These are phyloP conservation scores for Phytophthora pisi DNA, from an alignment of 352 stramenopile genomes.

Conservation along the genomic window DNA sequence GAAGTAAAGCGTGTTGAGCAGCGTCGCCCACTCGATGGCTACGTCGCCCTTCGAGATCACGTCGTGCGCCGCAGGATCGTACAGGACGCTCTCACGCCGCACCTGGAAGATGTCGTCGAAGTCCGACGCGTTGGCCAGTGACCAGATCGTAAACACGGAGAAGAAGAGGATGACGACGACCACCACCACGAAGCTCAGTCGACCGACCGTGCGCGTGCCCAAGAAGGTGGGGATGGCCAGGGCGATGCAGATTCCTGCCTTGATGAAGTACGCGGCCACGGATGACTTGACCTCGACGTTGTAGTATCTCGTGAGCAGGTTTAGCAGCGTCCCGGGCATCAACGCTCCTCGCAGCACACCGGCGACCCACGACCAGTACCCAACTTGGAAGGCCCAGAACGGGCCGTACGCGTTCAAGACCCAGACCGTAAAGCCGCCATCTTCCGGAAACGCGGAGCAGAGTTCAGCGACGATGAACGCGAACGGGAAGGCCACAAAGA, in stretches of 20 bases:
- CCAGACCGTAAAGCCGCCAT: constrained; percentile 88
- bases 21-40: constrained; percentile 76
- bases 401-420: constrained; percentile 90
- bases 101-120: constrained; percentile 52
- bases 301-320: constrained; percentile 44
- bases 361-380: constrained; percentile 82
- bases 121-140: constrained; percentile 29
- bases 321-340: constrained; percentile 66
- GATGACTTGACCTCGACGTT: constrained; percentile 33
- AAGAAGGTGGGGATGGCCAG: constrained; percentile 46
- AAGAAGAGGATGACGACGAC: constrained; percentile 47
- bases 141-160: constrained; percentile 56
- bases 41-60: constrained; percentile 35
- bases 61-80: constrained; percentile 22
- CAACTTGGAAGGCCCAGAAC: constrained; percentile 83
- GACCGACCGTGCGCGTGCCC: constrained; percentile 40
- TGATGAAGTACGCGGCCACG: constrained; percentile 37
- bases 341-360: constrained; percentile 60
- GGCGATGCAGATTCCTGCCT: constrained; percentile 40
- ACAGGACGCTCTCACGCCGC: constrained; percentile 33
- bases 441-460: constrained; percentile 87
- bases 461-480: constrained; percentile 93
- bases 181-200: constrained; percentile 36
- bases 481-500: constrained; percentile 90
- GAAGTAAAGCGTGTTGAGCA: constrained; percentile 96